These are phyloP conservation scores for Leccinum truebloodii DNA, from an alignment of 768 basidiomycete species.

Conservation along the genomic window DNA sequence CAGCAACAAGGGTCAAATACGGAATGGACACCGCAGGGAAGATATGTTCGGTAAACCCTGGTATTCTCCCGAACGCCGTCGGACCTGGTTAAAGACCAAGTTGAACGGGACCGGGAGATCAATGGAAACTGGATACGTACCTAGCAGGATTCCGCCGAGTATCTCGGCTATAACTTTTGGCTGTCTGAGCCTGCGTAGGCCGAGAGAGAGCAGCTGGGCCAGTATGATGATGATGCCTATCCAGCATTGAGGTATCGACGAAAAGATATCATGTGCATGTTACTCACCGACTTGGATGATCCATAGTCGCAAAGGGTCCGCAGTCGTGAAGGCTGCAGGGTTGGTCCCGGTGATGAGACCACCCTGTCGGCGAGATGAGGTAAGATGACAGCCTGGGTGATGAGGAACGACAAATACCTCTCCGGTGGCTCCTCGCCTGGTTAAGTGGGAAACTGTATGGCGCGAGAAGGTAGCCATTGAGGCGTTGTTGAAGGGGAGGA, in stretches of 20 bases:
- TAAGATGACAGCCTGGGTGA: not conserved
- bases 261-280: too few species aligned
- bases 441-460: constrained; percentile 37
- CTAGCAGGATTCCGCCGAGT: constrained; percentile 87
- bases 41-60: constrained; percentile 82
- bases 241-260: not conserved
- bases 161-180: constrained; percentile 87
- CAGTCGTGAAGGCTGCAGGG: constrained; percentile 61
- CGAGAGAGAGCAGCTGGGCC: constrained; percentile 73
- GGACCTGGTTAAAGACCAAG: constrained; percentile 28
- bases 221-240: constrained; percentile 81
- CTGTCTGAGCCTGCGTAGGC: constrained; percentile 73
- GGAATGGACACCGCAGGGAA: constrained; percentile 74
- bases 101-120: not conserved
- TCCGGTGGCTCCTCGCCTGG: constrained; percentile 22
- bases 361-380: constrained; percentile 45
- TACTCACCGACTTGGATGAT: constrained; percentile 59
- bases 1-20: constrained; percentile 83
- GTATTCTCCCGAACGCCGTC: constrained; percentile 77
- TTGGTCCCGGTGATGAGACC: constrained; percentile 76
- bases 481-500: not conserved
- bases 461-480: constrained; percentile 42
- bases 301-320: constrained; percentile 76
- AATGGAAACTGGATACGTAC: constrained; percentile 44
- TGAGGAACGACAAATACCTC: constrained; percentile 16